Base-by-base conservation (phyloP, 179 eudicot species). In the Sideroxylon spinosum region DNA sequence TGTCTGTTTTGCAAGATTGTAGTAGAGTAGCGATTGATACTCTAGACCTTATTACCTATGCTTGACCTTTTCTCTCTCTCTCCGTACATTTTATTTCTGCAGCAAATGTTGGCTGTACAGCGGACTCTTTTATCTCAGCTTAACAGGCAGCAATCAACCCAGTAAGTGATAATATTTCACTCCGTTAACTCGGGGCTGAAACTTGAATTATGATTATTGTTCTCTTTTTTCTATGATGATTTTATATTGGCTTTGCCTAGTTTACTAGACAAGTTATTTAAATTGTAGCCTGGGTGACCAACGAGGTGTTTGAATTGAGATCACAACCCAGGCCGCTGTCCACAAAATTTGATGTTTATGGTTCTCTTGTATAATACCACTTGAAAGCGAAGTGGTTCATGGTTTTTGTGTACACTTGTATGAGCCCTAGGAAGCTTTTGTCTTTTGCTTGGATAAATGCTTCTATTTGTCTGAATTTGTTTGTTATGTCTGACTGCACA, bases 71-170 rank as follows among this genome's bases (percentile, higher is more conserved):
- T 78, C 52, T 68, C 50, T 59, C 7, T 26, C 22, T 56, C 9
- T 6, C 73, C 52, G n/a, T n/a, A 57, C 61, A 1, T 73, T 61
- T 46, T 25, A 12, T 56, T 61, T 81, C 70, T 86, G 83, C 96
- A 94, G 98, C 97, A 91, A 88, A 88, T 92, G 92, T 78, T 88
- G 84, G 81, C 89, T 81, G 75, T 90, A 48, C 97, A 94, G 84
- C 95, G 91, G 83, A 78, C 90, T 48, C 90, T 92, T 70, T 50
- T 85, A 49, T 79, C 97, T 77, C 85, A 79, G 82, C 85, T 84
- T 85, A 86, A 87, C 82, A 91, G 87, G 76, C 89, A 90, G 74
- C 97, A 87, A 81, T 46, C 91, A 11, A 88, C 90, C 79, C 91
- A 83, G 97, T 93, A 86, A 92, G 97, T 87, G 66, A 76, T 29